phyloP scores from a whole-genome alignment of 2,329 filamentous ascomycete genomes.

The Ophidiomyces ophidiicola region DNA sequence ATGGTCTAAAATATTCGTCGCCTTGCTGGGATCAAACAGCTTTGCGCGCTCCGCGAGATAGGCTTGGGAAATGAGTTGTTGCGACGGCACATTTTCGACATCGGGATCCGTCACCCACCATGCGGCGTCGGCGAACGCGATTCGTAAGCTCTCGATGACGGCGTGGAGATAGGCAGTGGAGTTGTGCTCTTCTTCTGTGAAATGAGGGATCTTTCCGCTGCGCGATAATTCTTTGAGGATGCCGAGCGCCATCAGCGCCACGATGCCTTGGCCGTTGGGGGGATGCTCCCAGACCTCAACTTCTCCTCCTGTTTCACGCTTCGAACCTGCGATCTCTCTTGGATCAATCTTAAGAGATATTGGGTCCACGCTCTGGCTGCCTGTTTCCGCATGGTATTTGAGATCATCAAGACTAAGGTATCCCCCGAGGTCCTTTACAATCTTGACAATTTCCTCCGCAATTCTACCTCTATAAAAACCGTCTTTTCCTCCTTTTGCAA shows the following conservation, averaged over 20 bases:
- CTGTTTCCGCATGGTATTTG: constrained; percentile 56
- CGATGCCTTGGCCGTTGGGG: constrained; percentile 90
- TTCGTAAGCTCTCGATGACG: constrained; percentile 73
- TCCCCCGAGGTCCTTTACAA: constrained; percentile 63
- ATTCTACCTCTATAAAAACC: constrained; percentile 85
- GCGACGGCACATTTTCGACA: constrained; percentile 54
- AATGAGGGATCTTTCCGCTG: constrained; percentile 59
- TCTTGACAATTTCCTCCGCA: constrained; percentile 68
- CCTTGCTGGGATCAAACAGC: constrained; percentile 46
- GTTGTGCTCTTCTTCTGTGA: constrained; percentile 64
- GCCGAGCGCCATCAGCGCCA: constrained; percentile 85
- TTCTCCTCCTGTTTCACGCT: constrained; percentile 35
- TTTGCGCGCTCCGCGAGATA: constrained; percentile 63
- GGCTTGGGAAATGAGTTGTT: constrained; percentile 54
- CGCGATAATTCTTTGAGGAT: constrained; percentile 79
- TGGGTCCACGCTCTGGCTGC: constrained; percentile 69
- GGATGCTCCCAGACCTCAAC: constrained; percentile 93
- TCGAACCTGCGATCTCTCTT: constrained; percentile 44
- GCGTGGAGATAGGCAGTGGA: constrained; percentile 69
- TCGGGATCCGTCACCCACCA: constrained; percentile 88
- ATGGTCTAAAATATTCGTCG: constrained; percentile 46
- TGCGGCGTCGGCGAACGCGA: constrained; percentile 76
- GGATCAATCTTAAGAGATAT: constrained; percentile 70
- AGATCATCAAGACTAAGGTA: constrained; percentile 70
- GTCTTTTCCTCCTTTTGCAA: constrained; percentile 70